These are phyloP conservation scores for Lactarius evosmus DNA, from an alignment of 768 basidiomycete species.

Conservation along the genomic window DNA sequence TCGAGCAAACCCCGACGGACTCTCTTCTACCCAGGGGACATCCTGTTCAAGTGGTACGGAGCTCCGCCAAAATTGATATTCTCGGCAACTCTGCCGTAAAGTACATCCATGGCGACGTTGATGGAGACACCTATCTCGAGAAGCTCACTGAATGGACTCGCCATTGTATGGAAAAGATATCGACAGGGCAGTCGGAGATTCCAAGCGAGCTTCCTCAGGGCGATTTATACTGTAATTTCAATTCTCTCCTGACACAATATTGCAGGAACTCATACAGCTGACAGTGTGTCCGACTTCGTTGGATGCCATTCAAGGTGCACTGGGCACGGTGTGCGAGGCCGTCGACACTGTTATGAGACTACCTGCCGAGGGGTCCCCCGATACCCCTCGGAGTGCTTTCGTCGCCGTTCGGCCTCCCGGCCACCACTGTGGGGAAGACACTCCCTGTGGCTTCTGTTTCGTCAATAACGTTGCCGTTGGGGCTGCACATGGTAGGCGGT, in stretches of 20 bases:
- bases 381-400: constrained; percentile 49
- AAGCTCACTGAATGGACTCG: constrained; percentile 57
- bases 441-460: constrained; percentile 92
- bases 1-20: constrained; percentile 28
- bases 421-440: constrained; percentile 90
- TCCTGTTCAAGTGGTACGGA: constrained; percentile 49
- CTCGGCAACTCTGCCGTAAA: constrained; percentile 62
- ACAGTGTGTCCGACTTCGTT: constrained; percentile 77
- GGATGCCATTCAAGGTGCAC: constrained; percentile 73
- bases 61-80: constrained; percentile 52
- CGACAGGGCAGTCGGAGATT: constrained; percentile 66
- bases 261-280: background rate
- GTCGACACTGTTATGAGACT: constrained; percentile 60
- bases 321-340: constrained; percentile 85
- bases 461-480: constrained; percentile 90
- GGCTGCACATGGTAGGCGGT: constrained; percentile 76
- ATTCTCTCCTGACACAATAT: background rate
- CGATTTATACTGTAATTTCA: constrained; percentile 73
- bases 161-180: constrained; percentile 61
- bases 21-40: constrained; percentile 19
- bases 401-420: constrained; percentile 88
- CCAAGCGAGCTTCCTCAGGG: constrained; percentile 68
- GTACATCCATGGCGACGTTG: constrained; percentile 69
- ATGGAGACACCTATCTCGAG: constrained; percentile 63
- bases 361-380: background rate